Conservation (phyloP, 257 asterid species). For the Solanum bulbocastanum region DNA sequence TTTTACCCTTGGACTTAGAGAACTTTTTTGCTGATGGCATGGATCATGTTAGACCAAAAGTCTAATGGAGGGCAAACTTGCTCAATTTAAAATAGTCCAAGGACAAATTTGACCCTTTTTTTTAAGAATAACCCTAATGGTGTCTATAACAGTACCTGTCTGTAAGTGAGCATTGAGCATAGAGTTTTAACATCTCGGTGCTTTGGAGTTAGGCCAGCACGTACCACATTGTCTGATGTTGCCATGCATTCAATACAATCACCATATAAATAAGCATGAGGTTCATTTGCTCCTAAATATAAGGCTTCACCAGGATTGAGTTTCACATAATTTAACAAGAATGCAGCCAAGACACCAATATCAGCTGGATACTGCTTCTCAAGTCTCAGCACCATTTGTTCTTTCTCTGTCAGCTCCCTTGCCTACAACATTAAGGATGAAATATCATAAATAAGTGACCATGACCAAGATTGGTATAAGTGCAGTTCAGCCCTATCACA, state of each 20-base stretch:
- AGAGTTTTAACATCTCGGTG: slow-evolving; percentile 68
- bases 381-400: slow-evolving; percentile 60
- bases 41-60: neutral
- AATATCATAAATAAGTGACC: neutral
- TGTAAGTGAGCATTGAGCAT: slow-evolving; percentile 96
- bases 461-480: neutral
- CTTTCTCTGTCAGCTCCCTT: slow-evolving; percentile 59
- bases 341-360: slow-evolving; percentile 70
- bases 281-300: slow-evolving; percentile 83
- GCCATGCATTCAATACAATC: slow-evolving; percentile 98
- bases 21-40: neutral
- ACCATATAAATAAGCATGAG: slow-evolving; percentile 81
- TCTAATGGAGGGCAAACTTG: neutral
- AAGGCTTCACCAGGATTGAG: slow-evolving; percentile 83
- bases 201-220: slow-evolving; percentile 96
- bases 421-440: slow-evolving; percentile 24
- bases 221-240: slow-evolving; percentile 91
- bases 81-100: neutral
- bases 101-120: neutral
- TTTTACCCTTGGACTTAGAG: neutral
- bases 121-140: neutral
- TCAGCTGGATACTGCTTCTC: slow-evolving; percentile 85
- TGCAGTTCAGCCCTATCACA: neutral
- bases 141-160: slow-evolving; percentile 44
- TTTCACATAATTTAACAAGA: slow-evolving; percentile 66